Evolutionary conservation across 208 protist genomes (phyloP), one percentile per base, ranked within the genome.

Genomic region (Crithidia mellificae): DNA sequence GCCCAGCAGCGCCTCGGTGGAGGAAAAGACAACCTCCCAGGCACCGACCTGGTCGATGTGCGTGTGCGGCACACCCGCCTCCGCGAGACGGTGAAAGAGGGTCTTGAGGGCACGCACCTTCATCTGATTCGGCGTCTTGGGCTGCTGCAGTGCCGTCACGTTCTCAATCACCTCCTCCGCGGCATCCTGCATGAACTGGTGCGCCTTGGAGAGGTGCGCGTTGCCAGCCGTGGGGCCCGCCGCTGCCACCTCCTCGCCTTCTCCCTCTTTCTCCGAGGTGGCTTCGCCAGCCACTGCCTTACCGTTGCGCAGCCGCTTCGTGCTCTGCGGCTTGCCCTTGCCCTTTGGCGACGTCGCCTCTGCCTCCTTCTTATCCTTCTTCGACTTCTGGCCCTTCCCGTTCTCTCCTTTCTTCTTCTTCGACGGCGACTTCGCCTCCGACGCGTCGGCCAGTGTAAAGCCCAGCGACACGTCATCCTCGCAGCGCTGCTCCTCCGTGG

Each of bases 71-170:
- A 97, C 77, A 27, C 93, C 93, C 0, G 80, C 75, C 58, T 90
- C 88, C n/a, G 67, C 54, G 43, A 97, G 66, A 19, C 77, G 67
- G 39, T 77, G 81, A 57, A 95, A 92, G 30, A 97, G 85, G 9
- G 70, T 92, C 79, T 97, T 97, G 29, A 97, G 78, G 6, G 85
- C 87, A 11, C 93, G 86, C 41, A 91, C 43, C 68, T 97, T 97
- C 66, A 87, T 72, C 63, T 84, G 90, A 34, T 95, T 74, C 38
- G 90, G 74, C 20, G 83, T 91, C 58, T 88, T 89, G 7, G 85
- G 79, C n/a, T 81, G 68, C 73, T 96, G 93, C 52, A 97, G 80
- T 0, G 77, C 78, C 22, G 83, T 69, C 54, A 96, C 91, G 63
- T 88, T 84, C 39, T 70, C 68, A 25, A 96, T 68, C 36, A 97